These are phyloP conservation scores for Stephania yunnanensis DNA, from an alignment of 164 flowering plant species.

Conservation along the genomic window DNA sequence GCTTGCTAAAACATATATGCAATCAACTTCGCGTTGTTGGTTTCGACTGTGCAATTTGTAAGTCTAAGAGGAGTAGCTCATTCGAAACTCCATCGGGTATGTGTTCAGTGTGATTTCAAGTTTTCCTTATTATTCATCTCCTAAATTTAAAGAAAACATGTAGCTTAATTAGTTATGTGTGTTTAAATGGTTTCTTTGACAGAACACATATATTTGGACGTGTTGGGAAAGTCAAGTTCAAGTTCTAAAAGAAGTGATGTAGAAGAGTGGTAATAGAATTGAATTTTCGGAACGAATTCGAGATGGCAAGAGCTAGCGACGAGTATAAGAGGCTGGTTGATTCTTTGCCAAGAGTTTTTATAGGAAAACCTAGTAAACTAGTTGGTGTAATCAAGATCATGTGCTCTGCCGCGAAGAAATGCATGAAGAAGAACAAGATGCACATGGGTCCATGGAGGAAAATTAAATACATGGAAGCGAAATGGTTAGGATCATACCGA, in stretches of 20 bases:
- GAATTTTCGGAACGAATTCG: slow-evolving; percentile 67
- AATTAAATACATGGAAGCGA: slow-evolving; percentile 78
- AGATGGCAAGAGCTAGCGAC: slow-evolving; percentile 69
- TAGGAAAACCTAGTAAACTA: slow-evolving; percentile 66
- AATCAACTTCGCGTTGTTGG: slow-evolving; percentile 44
- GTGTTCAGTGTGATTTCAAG: background rate
- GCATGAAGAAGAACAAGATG: slow-evolving; percentile 91
- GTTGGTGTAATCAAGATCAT: slow-evolving; percentile 47
- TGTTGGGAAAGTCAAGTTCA: slow-evolving; percentile 41
- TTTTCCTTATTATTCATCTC: too few relatives aligned
- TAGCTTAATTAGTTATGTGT: too few relatives aligned
- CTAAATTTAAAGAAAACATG: too few relatives aligned
- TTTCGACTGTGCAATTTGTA: slow-evolving; percentile 51
- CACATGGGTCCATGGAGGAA: slow-evolving; percentile 94
- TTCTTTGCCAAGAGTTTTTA: slow-evolving; percentile 64
- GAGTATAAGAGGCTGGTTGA: slow-evolving; percentile 54
- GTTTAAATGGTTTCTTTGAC: slow-evolving; percentile 9
- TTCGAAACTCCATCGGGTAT: slow-evolving; percentile 61
- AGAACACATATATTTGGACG: slow-evolving; percentile 77
- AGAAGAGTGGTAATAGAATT: slow-evolving; percentile 74
- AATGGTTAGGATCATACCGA: slow-evolving; percentile 57
- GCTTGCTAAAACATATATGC: slow-evolving; percentile 41
- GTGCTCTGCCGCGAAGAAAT: slow-evolving; percentile 64
- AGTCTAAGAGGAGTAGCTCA: slow-evolving; percentile 78
- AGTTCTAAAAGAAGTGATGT: slow-evolving; percentile 38